These are phyloP conservation scores for Wallacemonas collosoma DNA, from an alignment of 208 protist species.

Conservation along the genomic window DNA sequence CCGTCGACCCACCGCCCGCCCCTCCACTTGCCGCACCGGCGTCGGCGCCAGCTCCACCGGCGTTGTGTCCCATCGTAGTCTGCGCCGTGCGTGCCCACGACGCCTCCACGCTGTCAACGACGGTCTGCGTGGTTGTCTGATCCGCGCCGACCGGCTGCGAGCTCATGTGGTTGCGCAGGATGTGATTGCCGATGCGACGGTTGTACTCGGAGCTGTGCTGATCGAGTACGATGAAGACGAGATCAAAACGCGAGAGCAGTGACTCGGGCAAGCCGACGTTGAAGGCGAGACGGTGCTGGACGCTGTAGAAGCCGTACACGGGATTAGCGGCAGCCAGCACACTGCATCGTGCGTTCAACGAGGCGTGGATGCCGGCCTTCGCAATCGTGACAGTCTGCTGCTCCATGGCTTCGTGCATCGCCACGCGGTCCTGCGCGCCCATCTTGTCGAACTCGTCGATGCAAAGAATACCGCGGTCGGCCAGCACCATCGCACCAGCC, in stretches of 20 bases:
- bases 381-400: constrained; percentile 99
- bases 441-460: constrained; percentile 99
- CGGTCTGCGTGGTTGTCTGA: constrained; percentile 56
- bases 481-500: constrained; percentile 99
- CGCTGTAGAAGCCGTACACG: constrained; percentile 98
- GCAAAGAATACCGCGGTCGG: constrained; percentile 98
- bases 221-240: constrained; percentile 99
- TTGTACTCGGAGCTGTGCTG: constrained; percentile 91
- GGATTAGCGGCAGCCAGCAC: constrained; percentile 99
- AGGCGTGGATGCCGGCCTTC: constrained; percentile 99
- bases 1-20: constrained; percentile 1
- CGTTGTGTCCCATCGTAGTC: constrained; percentile 5
- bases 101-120: constrained; percentile 68
- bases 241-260: constrained; percentile 99
- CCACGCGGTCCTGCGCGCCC: constrained; percentile 95
- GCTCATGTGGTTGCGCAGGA: constrained; percentile 95
- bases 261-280: constrained; percentile 99
- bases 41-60: background rate
- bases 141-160: constrained; percentile 60
- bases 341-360: constrained; percentile 98
- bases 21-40: background rate
- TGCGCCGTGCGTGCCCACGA: constrained; percentile 31
- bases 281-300: constrained; percentile 85
- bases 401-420: constrained; percentile 99
- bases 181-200: constrained; percentile 93